phyloP scores from a whole-genome alignment of 257 asterid species.

The Thymus quinquecostatus region DNA sequence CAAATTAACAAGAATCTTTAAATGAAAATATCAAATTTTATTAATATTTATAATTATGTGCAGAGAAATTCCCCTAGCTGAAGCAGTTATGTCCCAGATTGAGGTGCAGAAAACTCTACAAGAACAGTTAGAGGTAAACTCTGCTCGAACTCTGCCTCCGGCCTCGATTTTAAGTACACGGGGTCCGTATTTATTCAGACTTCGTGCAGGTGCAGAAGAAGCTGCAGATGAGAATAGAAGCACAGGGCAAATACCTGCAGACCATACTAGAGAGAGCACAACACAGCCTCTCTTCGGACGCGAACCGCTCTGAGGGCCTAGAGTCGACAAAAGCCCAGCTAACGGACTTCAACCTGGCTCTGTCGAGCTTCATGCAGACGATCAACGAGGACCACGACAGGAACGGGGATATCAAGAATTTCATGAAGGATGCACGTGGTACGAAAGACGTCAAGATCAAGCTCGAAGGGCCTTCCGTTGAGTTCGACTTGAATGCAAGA shows the following conservation, averaged over 20 bases:
- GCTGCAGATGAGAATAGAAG: conserved; percentile 88
- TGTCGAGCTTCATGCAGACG: conserved; percentile 69
- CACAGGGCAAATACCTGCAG: conserved; percentile 92
- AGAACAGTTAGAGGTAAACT: conserved; percentile 79
- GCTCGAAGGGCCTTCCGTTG: conserved; percentile 58
- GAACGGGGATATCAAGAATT: conserved; percentile 32
- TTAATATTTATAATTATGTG: conserved; percentile 18
- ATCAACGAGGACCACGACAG: conserved; percentile 46
- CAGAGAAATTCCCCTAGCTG: conserved; percentile 76
- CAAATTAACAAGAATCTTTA: neutral
- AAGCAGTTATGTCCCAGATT: conserved; percentile 62
- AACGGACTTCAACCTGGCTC: conserved; percentile 65
- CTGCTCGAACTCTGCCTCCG: neutral
- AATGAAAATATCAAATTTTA: neutral
- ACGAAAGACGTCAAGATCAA: conserved; percentile 43
- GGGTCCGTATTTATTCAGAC: neutral
- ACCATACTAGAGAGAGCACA: conserved; percentile 79
- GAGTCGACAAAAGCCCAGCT: conserved; percentile 68
- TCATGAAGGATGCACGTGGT: conserved; percentile 36
- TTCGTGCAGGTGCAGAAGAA: conserved; percentile 76
- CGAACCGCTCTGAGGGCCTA: conserved; percentile 45
- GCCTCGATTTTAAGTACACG: neutral
- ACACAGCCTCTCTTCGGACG: conserved; percentile 52
- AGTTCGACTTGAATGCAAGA: conserved; percentile 67
- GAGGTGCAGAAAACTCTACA: conserved; percentile 77